Percentiles rank a stretch among this genome's conserved stretches.
Conservation (phyloP, 805 yeast species). For the Starmerella etchellsii region DNA sequence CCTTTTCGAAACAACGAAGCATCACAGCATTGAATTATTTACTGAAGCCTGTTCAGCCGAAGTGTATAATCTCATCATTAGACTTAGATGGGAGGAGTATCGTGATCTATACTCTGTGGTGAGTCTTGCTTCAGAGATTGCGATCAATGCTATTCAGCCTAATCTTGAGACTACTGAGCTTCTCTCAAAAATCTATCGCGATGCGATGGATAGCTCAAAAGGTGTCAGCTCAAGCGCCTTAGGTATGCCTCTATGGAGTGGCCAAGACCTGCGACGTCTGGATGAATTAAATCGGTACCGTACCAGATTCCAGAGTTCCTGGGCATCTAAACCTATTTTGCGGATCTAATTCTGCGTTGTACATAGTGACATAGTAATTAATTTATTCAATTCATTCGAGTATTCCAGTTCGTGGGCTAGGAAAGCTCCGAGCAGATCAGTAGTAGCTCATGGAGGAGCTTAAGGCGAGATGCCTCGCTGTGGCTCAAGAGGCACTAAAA, state of each 20-base stretch:
- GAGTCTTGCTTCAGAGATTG: slow-evolving; percentile 30
- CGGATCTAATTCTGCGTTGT: slow-evolving; percentile 13
- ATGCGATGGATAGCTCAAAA: slow-evolving; percentile 21
- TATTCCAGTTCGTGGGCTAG: too few species aligned
- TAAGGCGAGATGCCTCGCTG: slow-evolving; percentile 11
- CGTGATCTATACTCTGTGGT: slow-evolving; percentile 30
- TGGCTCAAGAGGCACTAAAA: slow-evolving; percentile 17
- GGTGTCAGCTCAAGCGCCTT: slow-evolving; percentile 17
- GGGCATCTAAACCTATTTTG: slow-evolving; percentile 13
- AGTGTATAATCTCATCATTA: slow-evolving; percentile 30
- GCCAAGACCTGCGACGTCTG: slow-evolving; percentile 21
- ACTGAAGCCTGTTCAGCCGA: slow-evolving; percentile 30
- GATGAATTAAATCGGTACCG: slow-evolving; percentile 22
- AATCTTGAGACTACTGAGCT: slow-evolving; percentile 27
- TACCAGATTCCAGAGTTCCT: slow-evolving; percentile 13
- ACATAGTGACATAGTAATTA: too few species aligned
- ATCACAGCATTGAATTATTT: slow-evolving; percentile 28
- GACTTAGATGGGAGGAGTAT: slow-evolving; percentile 31
- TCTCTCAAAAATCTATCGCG: slow-evolving; percentile 21
- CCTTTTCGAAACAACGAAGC: slow-evolving; percentile 29
- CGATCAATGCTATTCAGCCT: slow-evolving; percentile 32
- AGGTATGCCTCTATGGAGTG: slow-evolving; percentile 24
- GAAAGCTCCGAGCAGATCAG: too few species aligned
- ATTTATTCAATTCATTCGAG: too few species aligned
- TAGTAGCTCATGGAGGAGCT: slow-evolving; percentile 7